Evolutionary conservation across 805 yeast species (phyloP), one percentile per base, ranked within the genome.

Genomic region (Deakozyma indianensis): DNA sequence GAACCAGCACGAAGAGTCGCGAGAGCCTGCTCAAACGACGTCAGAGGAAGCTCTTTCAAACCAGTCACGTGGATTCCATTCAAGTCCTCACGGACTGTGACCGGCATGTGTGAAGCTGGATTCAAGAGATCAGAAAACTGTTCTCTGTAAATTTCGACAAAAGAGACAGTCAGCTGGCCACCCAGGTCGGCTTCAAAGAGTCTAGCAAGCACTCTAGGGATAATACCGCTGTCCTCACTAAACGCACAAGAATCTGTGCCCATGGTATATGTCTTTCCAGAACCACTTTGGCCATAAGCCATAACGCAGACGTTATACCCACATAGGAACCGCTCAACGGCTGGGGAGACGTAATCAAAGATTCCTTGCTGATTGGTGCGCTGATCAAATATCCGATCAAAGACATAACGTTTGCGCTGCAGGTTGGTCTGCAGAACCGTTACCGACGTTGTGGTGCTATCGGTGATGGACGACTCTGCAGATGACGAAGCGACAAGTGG

Each of bases 131-230:
- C 90, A 41, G 67, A 62, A 2, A 79, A 83, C 50, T 71, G 74
- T 58, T 82, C 88, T 55, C 80, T 80, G 55, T 82, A 81, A 27
- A 81, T 77, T 55, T 81, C 88, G 57, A 77, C 22, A 22, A 23
- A 79, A 5, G 80, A 71, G 2, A 78, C 65, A 23, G 46, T 44
- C 22, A 41, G 40, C 16, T 25, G 27, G 21, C 21, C 24, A 14
- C 35, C n/a, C 18, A 23, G 32, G 22, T 9, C 15, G 9, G 21
- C 27, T 9, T 16, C 15, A 23, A 43, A n/a, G 7, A 43, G 32
- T 4, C n/a, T 7, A 7, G 38, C 9, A 5, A 32, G 38, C 38
- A 32, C 42, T 14, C 66, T 46, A 2, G 85, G 82, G 23, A 81
- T 77, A 60, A 81, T 65, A 0, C 90, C 90, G 40, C 70, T 70